Conservation (phyloP, 2,329 filamentous ascomycete genomes). For the Phoma herbarum region DNA sequence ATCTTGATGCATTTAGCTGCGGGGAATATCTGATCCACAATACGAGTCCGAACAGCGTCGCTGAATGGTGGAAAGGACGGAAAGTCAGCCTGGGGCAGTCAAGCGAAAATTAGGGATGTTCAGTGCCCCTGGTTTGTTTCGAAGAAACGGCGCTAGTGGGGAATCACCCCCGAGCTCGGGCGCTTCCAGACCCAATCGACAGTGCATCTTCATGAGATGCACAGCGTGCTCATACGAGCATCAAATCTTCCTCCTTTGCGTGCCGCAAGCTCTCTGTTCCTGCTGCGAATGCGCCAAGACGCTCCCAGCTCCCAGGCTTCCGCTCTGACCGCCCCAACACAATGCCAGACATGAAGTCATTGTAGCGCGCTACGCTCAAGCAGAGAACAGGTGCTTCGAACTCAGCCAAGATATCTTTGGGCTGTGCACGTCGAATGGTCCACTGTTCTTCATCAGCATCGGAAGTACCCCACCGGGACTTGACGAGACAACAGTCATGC, state of each 20-base stretch:
- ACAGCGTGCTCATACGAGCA: conserved; percentile 23
- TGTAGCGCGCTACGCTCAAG: conserved; percentile 38
- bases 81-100: conserved; percentile 23
- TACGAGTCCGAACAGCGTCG: conserved; percentile 10
- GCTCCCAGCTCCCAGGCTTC: conserved; percentile 27
- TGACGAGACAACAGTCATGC: conserved; percentile 42
- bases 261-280: conserved; percentile 33
- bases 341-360: conserved; percentile 38
- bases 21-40: conserved; percentile 26
- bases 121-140: conserved; percentile 36
- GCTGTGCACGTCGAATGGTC: conserved; percentile 36
- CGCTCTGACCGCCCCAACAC: conserved; percentile 37
- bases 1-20: conserved; percentile 28
- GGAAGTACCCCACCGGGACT: conserved; percentile 12
- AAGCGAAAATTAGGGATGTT: conserved; percentile 38
- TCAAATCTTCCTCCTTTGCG: conserved; percentile 30
- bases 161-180: conserved; percentile 26
- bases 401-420: conserved; percentile 16
- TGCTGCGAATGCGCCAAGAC: conserved; percentile 44
- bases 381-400: conserved; percentile 41
- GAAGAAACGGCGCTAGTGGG: conserved; percentile 32
- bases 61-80: conserved; percentile 31
- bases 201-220: conserved; percentile 2
- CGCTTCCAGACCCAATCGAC: conserved; percentile 24
- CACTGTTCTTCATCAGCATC: conserved; percentile 10